Evolutionary conservation across 352 stramenopile genomes (phyloP).

Genomic region (Globisporangium rhizosaccharum): DNA sequence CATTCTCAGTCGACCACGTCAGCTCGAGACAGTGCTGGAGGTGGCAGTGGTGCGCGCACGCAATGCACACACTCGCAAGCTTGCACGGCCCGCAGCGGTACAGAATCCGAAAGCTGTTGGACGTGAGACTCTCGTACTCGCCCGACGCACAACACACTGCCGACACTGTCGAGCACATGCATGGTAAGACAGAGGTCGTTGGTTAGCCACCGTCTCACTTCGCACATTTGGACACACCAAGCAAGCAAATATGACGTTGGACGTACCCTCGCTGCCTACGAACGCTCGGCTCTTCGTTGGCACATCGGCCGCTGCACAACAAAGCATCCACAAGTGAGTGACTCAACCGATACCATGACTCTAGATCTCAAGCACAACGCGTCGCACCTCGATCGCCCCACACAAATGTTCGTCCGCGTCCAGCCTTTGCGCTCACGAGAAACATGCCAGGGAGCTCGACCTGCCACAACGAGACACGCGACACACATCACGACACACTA

Average conservation of each 20-base stretch:
- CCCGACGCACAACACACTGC: slow-evolving; percentile 44
- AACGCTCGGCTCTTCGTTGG: slow-evolving; percentile 24
- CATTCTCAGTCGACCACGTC: slow-evolving; percentile 46
- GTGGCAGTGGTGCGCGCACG: slow-evolving; percentile 63
- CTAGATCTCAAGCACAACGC: not conserved
- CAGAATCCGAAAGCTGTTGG: slow-evolving; percentile 69
- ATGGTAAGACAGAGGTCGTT: no score
- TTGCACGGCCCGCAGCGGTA: slow-evolving; percentile 57
- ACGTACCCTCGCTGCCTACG: slow-evolving; percentile 35
- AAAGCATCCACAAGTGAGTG: not conserved
- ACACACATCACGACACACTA: not conserved
- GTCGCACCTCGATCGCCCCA: slow-evolving; percentile 66
- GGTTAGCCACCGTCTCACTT: no score
- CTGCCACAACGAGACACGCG: slow-evolving; percentile 15
- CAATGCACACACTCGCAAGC: slow-evolving; percentile 50
- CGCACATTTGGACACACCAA: not conserved
- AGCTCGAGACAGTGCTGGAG: slow-evolving; percentile 57
- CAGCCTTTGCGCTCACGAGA: slow-evolving; percentile 48
- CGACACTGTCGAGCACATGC: slow-evolving; percentile 17
- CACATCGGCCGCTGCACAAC: slow-evolving; percentile 20
- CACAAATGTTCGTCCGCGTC: slow-evolving; percentile 64
- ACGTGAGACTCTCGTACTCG: slow-evolving; percentile 54
- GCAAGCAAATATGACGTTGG: not conserved
- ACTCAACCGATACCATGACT: not conserved
- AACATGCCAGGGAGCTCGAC: slow-evolving; percentile 42